Base-by-base conservation (phyloP, 2,329 filamentous ascomycete genomes). In the Diaporthe citrichinensis region DNA sequence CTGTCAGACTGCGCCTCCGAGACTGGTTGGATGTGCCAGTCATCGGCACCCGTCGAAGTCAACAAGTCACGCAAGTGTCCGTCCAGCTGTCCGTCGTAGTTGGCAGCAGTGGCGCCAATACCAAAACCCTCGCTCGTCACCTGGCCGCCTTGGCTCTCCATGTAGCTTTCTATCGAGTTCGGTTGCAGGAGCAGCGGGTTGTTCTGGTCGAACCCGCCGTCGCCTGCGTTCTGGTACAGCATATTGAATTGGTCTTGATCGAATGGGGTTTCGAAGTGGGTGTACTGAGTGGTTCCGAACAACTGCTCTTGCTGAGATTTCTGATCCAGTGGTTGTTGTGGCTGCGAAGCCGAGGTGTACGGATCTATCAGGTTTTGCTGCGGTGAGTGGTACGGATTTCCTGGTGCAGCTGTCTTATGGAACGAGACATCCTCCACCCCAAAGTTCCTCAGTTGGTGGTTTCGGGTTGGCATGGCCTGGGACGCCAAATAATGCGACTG, bases 381-480 rank as follows among this genome's bases (percentile, higher is more conserved):
- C 14, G 75, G 58, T 28, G 72, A 67, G n/a, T 68, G 69, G 59
- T 77, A 81, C 4, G 77, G 76, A 71, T 79, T 79, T 55, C 79
- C 79, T 2, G 83, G 83, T 14, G 83, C 85, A 31, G 79, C 80
- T n/a, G 84, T 83, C 71, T 81, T 83, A 76, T 81, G 81, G 76
- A 83, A 80, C 36, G 83, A 73, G 61, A 82, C 77, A 67, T 84
- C 81, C 74, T 83, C 81, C 46, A 82, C 78, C 55, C 62, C 44
- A 28, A 67, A 77, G 25, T 34, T 65, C 41, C 77, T 78, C 68
- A 78, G 76, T 36, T 77, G 78, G 41, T 77, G 76, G 69, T 79
- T 79, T 67, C 79, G 79, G 62, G 80, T 76, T 36, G 81, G 78
- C 31, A 79, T 75, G 72, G 79, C 79, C 59, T 85, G 84, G 28